A percentile compares a stretch with the other conserved stretches of the same genome.
phyloP scores from a whole-genome alignment of 2,329 filamentous ascomycete species.

The Fusarium sp. region DNA sequence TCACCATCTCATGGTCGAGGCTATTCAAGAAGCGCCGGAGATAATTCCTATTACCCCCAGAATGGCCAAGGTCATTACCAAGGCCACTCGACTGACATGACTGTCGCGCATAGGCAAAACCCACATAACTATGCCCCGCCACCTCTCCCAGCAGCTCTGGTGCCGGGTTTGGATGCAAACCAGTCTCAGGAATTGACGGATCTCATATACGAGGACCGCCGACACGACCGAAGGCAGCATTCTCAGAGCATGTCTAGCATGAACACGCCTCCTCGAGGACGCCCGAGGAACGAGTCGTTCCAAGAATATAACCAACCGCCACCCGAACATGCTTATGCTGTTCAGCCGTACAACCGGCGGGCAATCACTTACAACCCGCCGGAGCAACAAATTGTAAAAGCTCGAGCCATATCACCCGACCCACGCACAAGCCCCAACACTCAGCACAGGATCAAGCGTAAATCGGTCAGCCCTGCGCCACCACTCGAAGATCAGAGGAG shows the following conservation, averaged over 20 bases:
- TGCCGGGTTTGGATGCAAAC: conserved; percentile 67
- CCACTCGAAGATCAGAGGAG: conserved; percentile 58
- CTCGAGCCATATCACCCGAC: conserved; percentile 51
- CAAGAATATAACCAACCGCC: conserved; percentile 39
- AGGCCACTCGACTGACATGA: conserved; percentile 48
- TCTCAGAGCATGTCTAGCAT: conserved; percentile 50
- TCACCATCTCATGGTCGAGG: conserved; percentile 48
- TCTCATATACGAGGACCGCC: conserved; percentile 65
- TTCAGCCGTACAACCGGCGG: conserved; percentile 57
- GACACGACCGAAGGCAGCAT: conserved; percentile 57
- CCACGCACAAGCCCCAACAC: conserved; percentile 50
- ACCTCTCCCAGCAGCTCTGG: conserved; percentile 64
- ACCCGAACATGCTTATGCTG: conserved; percentile 45
- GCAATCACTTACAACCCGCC: conserved; percentile 51
- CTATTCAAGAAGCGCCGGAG: conserved; percentile 47
- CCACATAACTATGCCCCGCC: conserved; percentile 54
- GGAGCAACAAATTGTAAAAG: conserved; percentile 38
- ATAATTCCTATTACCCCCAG: conserved; percentile 43
- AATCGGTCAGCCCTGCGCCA: conserved; percentile 79
- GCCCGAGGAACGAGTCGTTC: conserved; percentile 40
- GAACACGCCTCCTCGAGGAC: conserved; percentile 54
- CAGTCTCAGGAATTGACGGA: conserved; percentile 67
- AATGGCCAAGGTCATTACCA: conserved; percentile 46
- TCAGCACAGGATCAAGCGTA: conserved; percentile 69
- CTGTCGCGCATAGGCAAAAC: conserved; percentile 46